Evolutionary conservation across 1,139 yeast genomes (phyloP).

Genomic region (Candida tropicalis): DNA sequence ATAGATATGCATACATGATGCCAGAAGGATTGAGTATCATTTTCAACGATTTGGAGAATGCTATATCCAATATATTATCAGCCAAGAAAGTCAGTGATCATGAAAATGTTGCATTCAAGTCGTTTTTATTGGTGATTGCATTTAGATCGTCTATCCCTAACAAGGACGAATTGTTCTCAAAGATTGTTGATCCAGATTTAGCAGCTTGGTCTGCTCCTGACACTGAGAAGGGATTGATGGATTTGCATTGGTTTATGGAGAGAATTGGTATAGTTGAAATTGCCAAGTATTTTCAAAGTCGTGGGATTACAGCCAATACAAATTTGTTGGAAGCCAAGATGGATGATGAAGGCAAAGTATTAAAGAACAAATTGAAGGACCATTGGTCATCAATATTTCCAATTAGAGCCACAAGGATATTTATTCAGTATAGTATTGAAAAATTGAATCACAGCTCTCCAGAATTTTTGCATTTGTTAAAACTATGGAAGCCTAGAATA

Average conservation of each 20-base stretch:
- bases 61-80: conserved; percentile 69
- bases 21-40: conserved; percentile 86
- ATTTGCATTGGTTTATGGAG: conserved; percentile 97
- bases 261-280: conserved; percentile 92
- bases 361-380: conserved; percentile 78
- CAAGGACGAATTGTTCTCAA: conserved; percentile 74
- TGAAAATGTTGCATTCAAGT: conserved; percentile 91
- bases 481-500: conserved; percentile 90
- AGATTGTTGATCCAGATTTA: conserved; percentile 90
- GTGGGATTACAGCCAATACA: conserved; percentile 79
- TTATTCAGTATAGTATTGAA: conserved; percentile 93
- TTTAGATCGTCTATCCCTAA: conserved; percentile 76
- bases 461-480: conserved; percentile 71
- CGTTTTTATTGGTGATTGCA: conserved; percentile 87
- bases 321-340: conserved; percentile 76
- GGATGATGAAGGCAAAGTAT: conserved; percentile 85
- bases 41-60: conserved; percentile 78
- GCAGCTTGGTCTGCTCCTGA: conserved; percentile 91
- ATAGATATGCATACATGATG: conserved; percentile 90
- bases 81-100: conserved; percentile 80
- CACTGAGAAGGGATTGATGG: conserved; percentile 85
- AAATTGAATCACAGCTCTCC: conserved; percentile 77
- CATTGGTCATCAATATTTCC: conserved; percentile 97
- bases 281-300: conserved; percentile 82
- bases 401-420: conserved; percentile 91